Base-by-base conservation (phyloP, 176 grass and related monocot genomes). In the Triticum dicoccoides region DNA sequence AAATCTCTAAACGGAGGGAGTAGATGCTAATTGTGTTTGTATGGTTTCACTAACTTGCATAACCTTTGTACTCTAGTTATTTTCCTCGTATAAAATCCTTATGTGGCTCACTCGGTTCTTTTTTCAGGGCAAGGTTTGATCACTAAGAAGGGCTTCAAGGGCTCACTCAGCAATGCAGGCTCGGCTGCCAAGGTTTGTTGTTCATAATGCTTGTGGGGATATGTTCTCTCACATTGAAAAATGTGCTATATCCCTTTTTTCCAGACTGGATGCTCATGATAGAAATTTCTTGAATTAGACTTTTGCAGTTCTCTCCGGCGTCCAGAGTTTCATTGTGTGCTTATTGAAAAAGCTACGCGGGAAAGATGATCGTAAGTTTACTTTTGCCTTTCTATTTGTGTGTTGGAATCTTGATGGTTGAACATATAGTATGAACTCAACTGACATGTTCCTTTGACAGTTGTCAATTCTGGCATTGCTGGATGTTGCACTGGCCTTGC, bases 401-500 rank as follows among this genome's bases (percentile, higher is more conserved):
- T 85, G 13, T 64, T 67, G 52, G 51, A 5, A 35, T 65, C 37
- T 85, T 33, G 7, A 39, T 18, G 42, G 3, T 44, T 82, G 42
- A 35, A 89, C 76, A 13, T 70, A 24, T 15, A 47, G 13, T 23
- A 85, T 87, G 78, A 76, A 20, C 51, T 59, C 6, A 20, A 59
- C 63, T 83, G 52, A 51, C 33, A 67, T 80, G 73, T 59, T 85
- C 25, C 80, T 63, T 87, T 81, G 37, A 72, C 86, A 95, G 91
- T 92, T 80, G 62, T 94, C 76, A 98, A 95, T 84, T 90, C 91
- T 74, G 96, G 96, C 39, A 24, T 98, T 78, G 93, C 91, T 69
- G 96, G 96, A 83, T 98, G 96, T 58, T 95, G 91, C 59, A 98
- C 93, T 82, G 93, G 91, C 66, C 61, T 95, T 83, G 96, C 96